Percentiles rank a stretch among this genome's conserved stretches.
Evolutionary conservation across 306 rosid species (phyloP).

Genomic region (Prinsepia uniflora): DNA sequence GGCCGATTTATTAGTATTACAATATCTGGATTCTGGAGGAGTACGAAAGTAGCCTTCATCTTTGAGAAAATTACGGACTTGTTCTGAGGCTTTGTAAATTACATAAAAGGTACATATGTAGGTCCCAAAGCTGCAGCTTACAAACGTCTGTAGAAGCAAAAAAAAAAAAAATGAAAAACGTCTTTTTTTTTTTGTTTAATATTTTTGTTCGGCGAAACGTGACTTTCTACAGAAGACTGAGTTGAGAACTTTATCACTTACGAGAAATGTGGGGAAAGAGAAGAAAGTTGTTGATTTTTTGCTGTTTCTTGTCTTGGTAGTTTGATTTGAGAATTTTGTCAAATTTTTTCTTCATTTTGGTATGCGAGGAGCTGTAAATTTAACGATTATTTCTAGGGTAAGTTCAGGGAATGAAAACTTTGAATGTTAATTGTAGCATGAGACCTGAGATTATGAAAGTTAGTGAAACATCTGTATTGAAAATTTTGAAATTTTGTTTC

Average conservation of each 20-base stretch:
- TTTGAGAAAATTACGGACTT: not conserved
- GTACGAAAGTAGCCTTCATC: not conserved
- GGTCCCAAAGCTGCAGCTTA: not conserved
- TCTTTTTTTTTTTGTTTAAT: no score
- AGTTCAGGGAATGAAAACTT: slow-evolving; percentile 1
- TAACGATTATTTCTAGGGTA: not conserved
- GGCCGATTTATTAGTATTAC: no score
- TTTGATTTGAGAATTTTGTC: not conserved
- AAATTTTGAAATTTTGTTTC: not conserved
- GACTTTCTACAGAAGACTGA: no score
- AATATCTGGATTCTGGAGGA: no score
- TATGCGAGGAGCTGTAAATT: no score
- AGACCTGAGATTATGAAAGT: not conserved
- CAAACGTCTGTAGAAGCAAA: not conserved
- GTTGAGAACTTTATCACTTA: not conserved
- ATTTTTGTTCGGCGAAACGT: no score
- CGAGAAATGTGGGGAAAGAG: not conserved
- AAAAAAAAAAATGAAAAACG: no score
- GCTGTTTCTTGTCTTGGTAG: not conserved
- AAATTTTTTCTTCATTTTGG: not conserved
- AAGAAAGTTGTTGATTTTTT: not conserved
- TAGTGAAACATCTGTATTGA: not conserved
- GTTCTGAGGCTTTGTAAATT: no score
- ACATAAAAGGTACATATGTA: no score
- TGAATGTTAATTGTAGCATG: not conserved